Conservation (phyloP, 495 filamentous ascomycete genomes). For the Trichodelitschia bisporula region DNA sequence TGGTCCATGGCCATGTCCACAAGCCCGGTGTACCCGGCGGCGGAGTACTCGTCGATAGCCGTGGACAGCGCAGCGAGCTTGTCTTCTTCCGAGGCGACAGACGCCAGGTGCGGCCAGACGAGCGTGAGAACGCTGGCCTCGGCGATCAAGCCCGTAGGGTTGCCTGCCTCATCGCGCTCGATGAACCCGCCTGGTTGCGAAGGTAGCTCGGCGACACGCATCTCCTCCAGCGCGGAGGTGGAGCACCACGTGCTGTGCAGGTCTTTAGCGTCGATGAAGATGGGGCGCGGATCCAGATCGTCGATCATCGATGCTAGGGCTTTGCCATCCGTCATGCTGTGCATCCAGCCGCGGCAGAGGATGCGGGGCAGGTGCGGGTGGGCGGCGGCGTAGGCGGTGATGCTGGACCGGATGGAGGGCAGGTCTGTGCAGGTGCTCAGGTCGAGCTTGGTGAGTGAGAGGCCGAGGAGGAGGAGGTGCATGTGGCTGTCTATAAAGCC, state of each 20-base stretch:
- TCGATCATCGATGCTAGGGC: constrained; percentile 29
- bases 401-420: constrained; percentile 24
- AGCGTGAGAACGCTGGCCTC: constrained; percentile 31
- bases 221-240: constrained; percentile 25
- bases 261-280: constrained; percentile 36
- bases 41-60: constrained; percentile 26
- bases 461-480: constrained; percentile 34
- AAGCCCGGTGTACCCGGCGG: constrained; percentile 33
- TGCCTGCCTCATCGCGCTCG: constrained; percentile 25
- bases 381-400: constrained; percentile 23
- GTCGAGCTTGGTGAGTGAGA: constrained; percentile 29
- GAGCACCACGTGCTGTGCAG: constrained; percentile 40
- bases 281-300: constrained; percentile 25
- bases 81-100: constrained; percentile 24
- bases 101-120: constrained; percentile 32
- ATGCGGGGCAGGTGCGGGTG: constrained; percentile 26
- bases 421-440: constrained; percentile 28
- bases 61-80: constrained; percentile 24
- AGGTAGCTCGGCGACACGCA: constrained; percentile 21
- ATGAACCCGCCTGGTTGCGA: constrained; percentile 33
- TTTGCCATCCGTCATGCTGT: constrained; percentile 25
- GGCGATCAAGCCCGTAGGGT: constrained; percentile 27
- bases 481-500: constrained; percentile 43
- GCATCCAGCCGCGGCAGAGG: constrained; percentile 35
- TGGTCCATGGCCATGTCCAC: constrained; percentile 54